Percentiles rank a stretch among this genome's conserved stretches.
These are phyloP conservation scores for Colletotrichum sp. DNA, from an alignment of 2,329 filamentous ascomycete species.

Conservation along the genomic window DNA sequence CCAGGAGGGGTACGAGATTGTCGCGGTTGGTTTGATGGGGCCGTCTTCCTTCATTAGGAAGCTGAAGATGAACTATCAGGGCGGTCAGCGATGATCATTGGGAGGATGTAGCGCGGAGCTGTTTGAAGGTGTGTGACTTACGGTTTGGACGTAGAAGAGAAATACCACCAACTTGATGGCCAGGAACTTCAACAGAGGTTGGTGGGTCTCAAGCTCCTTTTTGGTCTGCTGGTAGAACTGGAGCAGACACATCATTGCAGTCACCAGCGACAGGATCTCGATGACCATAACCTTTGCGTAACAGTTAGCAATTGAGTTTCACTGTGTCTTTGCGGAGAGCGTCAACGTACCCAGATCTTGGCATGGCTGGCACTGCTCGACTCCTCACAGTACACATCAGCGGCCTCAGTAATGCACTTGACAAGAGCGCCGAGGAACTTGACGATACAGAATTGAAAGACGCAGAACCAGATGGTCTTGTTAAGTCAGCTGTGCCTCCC, in stretches of 20 bases:
- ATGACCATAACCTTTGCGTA: neutral
- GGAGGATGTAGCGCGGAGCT: neutral
- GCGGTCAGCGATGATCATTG: neutral
- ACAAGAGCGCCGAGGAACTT: neutral
- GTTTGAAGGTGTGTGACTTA: neutral
- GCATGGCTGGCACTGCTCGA: neutral
- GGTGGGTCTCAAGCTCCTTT: neutral
- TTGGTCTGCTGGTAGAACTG: constrained; percentile 2
- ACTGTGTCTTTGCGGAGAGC: rapidly evolving
- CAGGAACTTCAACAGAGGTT: neutral
- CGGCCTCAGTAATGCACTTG: neutral
- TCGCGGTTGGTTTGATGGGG: neutral
- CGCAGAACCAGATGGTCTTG: neutral
- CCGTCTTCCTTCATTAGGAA: neutral
- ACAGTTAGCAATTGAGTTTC: rapidly evolving
- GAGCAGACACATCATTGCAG: neutral
- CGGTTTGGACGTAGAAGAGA: neutral
- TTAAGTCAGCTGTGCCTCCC: neutral
- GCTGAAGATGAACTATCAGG: neutral
- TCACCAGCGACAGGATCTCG: neutral
- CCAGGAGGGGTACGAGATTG: neutral
- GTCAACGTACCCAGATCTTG: neutral
- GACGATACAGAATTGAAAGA: neutral
- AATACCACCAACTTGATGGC: neutral
- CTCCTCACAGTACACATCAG: neutral